Base-by-base conservation (phyloP, 192 early-diverging fungal genomes). In the Neocallimastix lanati region DNA sequence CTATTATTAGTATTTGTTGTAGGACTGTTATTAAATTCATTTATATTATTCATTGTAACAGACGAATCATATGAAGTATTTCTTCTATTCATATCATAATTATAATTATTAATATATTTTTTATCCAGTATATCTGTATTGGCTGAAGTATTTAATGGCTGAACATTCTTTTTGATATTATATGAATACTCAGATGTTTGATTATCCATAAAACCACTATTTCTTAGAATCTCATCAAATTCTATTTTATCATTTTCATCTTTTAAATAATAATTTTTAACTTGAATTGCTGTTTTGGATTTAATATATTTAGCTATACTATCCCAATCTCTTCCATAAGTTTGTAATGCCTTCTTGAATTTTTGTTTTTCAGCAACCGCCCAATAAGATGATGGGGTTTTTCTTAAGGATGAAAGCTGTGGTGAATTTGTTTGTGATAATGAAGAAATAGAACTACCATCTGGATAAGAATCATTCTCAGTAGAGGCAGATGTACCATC, bases 271-370 rank as follows among this genome's bases (percentile, higher is more conserved):
- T 92, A 92, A 80, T 95, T 96, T 16, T 94, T 90, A 21, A 92
- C 92, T 85, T 97, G 96, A 25, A 91, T 92, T 2, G 85, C 88
- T 0, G 94, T 93, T 81, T 97, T 97, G 6, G 88, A 86, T 30
- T 90, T 90, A 80, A 97, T 88, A 0, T 84, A 85, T 76, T 87
- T 87, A 0, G 95, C 90, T 37, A 97, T 86, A 27, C 81, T 82
- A 7, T 92, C 93, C 94, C 94, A 97, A 83, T 95, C 88, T 78
- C 86, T 84, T 25, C 96, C 96, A 80, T 90, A 84, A 0, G 84
- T 79, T 28, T 81, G 84, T 36, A 94, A 77, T 38, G 88, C 90
- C 15, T 90, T 86, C 50, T 86, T 77, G 80, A 97, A 97, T 35
- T 92, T 91, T 4, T 86, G 82, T 29, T 90, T 90, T 81, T 97